Evolutionary conservation across 495 filamentous ascomycete species (phyloP).

Genomic region (Penicillium argentinense): DNA sequence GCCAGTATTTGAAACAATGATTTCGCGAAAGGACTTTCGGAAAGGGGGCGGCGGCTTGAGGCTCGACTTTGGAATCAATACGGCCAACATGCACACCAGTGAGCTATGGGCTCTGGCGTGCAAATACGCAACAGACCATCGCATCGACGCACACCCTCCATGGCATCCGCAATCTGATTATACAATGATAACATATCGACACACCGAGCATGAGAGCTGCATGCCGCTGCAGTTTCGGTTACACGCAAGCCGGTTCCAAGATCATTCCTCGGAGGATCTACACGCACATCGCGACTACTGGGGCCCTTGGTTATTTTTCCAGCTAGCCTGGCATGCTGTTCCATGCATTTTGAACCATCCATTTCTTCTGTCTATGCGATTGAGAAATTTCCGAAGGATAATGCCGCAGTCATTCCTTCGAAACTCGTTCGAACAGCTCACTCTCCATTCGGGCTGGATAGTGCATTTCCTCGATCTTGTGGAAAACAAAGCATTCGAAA

Average conservation of each 20-base stretch:
- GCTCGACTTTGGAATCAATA: constrained; percentile 37
- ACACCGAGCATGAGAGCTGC: constrained; percentile 45
- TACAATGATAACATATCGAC: constrained; percentile 37
- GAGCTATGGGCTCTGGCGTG: constrained; percentile 43
- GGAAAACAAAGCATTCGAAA: constrained; percentile 30
- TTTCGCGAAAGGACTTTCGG: constrained; percentile 4
- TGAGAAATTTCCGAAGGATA: constrained; percentile 40
- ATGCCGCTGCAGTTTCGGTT: constrained; percentile 41
- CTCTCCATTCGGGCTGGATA: constrained; percentile 32
- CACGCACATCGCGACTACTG: constrained; percentile 41
- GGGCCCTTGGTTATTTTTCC: constrained; percentile 46
- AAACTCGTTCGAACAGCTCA: constrained; percentile 37
- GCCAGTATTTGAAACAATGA: constrained; percentile 1
- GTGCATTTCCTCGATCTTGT: constrained; percentile 33
- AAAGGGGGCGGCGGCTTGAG: constrained; percentile 14
- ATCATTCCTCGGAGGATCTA: constrained; percentile 30
- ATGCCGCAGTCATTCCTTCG: constrained; percentile 39
- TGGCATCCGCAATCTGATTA: constrained; percentile 47
- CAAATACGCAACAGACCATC: constrained; percentile 35
- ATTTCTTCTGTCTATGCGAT: constrained; percentile 41
- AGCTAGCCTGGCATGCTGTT: constrained; percentile 43
- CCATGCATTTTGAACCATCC: constrained; percentile 45
- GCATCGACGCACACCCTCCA: constrained; percentile 32
- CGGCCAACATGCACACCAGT: constrained; percentile 35
- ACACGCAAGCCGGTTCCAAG: constrained; percentile 40